Evolutionary conservation across 1,139 yeast genomes (phyloP).

Genomic region (Suhomyces atakaporum): DNA sequence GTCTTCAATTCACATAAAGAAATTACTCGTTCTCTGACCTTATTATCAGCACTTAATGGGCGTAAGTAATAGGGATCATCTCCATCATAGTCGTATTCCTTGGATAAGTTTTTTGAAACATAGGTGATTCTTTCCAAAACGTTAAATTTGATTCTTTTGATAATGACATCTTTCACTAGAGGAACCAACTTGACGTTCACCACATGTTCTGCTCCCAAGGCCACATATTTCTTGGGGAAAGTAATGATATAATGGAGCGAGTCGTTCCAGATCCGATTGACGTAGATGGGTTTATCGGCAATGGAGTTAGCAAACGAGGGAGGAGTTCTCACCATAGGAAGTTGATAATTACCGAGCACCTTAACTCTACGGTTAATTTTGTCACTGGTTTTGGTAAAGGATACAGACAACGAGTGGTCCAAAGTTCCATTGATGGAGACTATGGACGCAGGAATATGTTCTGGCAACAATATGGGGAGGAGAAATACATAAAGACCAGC

Average conservation of each 20-base stretch:
- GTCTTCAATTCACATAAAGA: constrained; percentile 67
- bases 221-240: constrained; percentile 72
- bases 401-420: constrained; percentile 36
- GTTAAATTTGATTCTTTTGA: constrained; percentile 73
- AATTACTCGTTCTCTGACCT: constrained; percentile 53
- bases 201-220: constrained; percentile 65
- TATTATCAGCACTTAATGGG: constrained; percentile 24
- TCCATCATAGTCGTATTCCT: constrained; percentile 59
- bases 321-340: constrained; percentile 72
- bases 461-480: constrained; percentile 69
- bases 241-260: constrained; percentile 76
- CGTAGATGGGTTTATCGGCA: constrained; percentile 78
- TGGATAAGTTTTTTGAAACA: constrained; percentile 53
- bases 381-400: constrained; percentile 36
- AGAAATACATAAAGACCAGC: constrained; percentile 83
- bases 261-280: constrained; percentile 81
- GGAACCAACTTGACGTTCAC: constrained; percentile 74
- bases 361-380: constrained; percentile 38
- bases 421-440: constrained; percentile 55
- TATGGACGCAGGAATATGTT: constrained; percentile 71
- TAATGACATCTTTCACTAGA: constrained; percentile 61
- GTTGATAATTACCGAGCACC: constrained; percentile 32
- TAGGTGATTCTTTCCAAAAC: constrained; percentile 71
- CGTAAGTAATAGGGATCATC: constrained; percentile 41
- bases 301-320: constrained; percentile 76